Conservation (phyloP, 768 basidiomycete genomes). For the Termitomyces sp. region DNA sequence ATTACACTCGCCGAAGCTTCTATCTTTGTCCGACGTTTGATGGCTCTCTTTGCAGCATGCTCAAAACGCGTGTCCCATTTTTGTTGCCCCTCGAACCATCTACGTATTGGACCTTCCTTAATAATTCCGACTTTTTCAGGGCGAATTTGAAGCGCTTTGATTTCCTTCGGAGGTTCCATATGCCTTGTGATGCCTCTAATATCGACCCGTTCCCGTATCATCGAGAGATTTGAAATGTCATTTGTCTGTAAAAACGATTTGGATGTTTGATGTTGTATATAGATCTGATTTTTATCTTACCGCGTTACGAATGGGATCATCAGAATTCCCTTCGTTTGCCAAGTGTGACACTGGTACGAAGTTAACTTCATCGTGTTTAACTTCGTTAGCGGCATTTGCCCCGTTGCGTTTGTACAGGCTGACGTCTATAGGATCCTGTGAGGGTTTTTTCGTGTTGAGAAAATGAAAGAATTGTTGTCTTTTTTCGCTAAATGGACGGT, state of each 20-base stretch:
- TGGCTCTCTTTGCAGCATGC: slow-evolving; percentile 35
- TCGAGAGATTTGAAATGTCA: slow-evolving; percentile 28
- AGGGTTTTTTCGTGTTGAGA: neutral
- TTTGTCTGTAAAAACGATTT: neutral
- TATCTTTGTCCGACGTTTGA: slow-evolving; percentile 41
- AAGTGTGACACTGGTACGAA: neutral
- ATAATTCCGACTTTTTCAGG: slow-evolving; percentile 63
- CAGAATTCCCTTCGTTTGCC: neutral
- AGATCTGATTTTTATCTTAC: neutral
- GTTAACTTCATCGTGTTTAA: neutral
- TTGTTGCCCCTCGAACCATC: slow-evolving; percentile 59
- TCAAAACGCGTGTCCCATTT: slow-evolving; percentile 59
- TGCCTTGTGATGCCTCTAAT: slow-evolving; percentile 42
- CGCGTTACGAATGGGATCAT: neutral
- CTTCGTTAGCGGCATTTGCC: neutral
- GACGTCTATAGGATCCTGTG: neutral
- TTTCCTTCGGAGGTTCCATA: slow-evolving; percentile 52
- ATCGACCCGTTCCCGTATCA: slow-evolving; percentile 73
- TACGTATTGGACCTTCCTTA: slow-evolving; percentile 66
- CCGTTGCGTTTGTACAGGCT: neutral
- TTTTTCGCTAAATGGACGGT: neutral
- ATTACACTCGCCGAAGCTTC: slow-evolving; percentile 42
- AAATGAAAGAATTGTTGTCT: neutral
- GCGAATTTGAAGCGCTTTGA: slow-evolving; percentile 51
- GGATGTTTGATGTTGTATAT: neutral